These are phyloP conservation scores for Cryoendolithus antarcticus DNA, from an alignment of 2,329 filamentous ascomycete species.

Conservation along the genomic window DNA sequence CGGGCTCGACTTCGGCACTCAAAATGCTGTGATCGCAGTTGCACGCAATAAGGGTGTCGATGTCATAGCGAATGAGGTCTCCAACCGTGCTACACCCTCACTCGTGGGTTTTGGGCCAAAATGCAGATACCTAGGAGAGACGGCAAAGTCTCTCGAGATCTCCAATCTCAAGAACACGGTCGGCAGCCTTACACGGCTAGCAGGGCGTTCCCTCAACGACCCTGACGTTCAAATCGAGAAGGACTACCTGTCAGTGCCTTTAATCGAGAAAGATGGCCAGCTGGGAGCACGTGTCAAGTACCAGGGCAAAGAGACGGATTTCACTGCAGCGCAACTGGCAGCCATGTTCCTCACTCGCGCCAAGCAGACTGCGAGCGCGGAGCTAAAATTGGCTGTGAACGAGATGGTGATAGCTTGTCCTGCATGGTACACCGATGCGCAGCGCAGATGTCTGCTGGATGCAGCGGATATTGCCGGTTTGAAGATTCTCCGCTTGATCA, in stretches of 20 bases:
- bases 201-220: conserved; percentile 74
- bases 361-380: conserved; percentile 71
- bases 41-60: conserved; percentile 97
- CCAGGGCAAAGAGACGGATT: conserved; percentile 87
- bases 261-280: conserved; percentile 85
- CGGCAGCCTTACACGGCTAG: conserved; percentile 79
- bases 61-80: conserved; percentile 98
- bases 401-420: conserved; percentile 92
- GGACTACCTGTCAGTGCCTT: conserved; percentile 71
- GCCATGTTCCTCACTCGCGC: conserved; percentile 95
- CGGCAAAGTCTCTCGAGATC: conserved; percentile 96
- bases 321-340: conserved; percentile 80
- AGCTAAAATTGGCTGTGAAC: conserved; percentile 81
- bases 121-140: conserved; percentile 84
- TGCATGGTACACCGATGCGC: conserved; percentile 91
- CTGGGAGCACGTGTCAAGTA: conserved; percentile 91
- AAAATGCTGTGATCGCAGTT: conserved; percentile 90
- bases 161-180: conserved; percentile 99
- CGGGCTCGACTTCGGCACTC: conserved; percentile 87
- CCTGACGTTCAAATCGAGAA: conserved; percentile 90
- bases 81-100: conserved; percentile 94
- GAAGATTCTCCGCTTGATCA: conserved; percentile 87
- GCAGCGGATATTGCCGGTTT: conserved; percentile 87
- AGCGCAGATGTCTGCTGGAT: conserved; percentile 80
- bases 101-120: conserved; percentile 93